These are phyloP conservation scores for Lyophyllum shimeji DNA, from an alignment of 768 basidiomycete species.

Conservation along the genomic window DNA sequence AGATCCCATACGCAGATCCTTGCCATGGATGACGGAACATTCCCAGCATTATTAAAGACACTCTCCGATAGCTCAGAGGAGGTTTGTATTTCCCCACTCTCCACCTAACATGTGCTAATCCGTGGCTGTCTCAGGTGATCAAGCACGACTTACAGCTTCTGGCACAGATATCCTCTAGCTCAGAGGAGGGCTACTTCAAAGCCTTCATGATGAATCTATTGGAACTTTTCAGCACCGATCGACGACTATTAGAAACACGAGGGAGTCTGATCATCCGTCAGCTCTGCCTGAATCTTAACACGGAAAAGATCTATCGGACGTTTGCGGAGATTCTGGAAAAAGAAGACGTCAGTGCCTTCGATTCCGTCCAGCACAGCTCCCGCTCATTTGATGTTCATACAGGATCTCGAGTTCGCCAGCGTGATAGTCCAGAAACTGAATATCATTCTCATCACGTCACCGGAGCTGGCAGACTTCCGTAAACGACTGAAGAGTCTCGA, in stretches of 20 bases:
- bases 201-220: slow-evolving; percentile 94
- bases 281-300: slow-evolving; percentile 89
- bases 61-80: slow-evolving; percentile 96
- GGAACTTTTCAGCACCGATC: slow-evolving; percentile 93
- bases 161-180: slow-evolving; percentile 94
- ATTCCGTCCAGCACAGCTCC: background rate
- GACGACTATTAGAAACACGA: slow-evolving; percentile 83
- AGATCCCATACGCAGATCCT: slow-evolving; percentile 62
- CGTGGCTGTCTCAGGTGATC: slow-evolving; percentile 63
- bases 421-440: slow-evolving; percentile 98
- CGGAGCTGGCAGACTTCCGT: slow-evolving; percentile 93
- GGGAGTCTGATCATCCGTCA: slow-evolving; percentile 97
- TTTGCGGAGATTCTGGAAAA: slow-evolving; percentile 98
- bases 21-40: slow-evolving; percentile 95
- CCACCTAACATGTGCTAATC: background rate
- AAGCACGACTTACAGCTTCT: slow-evolving; percentile 94
- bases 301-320: slow-evolving; percentile 92
- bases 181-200: slow-evolving; percentile 94
- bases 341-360: slow-evolving; percentile 71
- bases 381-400: background rate
- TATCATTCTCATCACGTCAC: slow-evolving; percentile 94
- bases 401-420: slow-evolving; percentile 98
- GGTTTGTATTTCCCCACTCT: slow-evolving; percentile 36
- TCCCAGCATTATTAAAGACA: slow-evolving; percentile 93
- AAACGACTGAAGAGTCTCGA: slow-evolving; percentile 91